phyloP scores from a whole-genome alignment of 345 rosid genomes.

The Ricinus communis region DNA sequence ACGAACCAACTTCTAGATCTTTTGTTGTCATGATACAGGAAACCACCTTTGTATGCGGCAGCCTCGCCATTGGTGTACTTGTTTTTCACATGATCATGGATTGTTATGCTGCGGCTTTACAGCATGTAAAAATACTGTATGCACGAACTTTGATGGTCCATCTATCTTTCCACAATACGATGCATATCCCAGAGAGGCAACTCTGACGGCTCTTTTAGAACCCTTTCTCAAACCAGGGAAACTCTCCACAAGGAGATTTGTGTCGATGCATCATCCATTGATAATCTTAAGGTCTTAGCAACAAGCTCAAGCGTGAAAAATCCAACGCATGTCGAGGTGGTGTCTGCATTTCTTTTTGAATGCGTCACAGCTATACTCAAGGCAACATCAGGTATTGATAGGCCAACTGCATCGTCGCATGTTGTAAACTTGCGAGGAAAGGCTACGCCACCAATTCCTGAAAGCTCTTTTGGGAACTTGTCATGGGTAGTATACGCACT shows the following conservation, averaged over 20 bases:
- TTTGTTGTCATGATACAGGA: neutral
- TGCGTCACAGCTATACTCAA: conserved; percentile 29
- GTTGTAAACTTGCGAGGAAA: conserved; percentile 35
- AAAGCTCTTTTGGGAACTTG: conserved; percentile 40
- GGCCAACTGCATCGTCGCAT: conserved; percentile 30
- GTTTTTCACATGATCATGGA: neutral
- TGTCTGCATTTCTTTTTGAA: conserved; percentile 46
- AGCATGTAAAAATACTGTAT: no score
- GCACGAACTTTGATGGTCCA: neutral
- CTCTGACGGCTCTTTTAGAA: neutral
- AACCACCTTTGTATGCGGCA: neutral
- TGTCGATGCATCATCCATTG: conserved; percentile 35
- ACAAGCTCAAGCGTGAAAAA: conserved; percentile 20
- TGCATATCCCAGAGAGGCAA: neutral
- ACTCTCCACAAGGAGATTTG: conserved; percentile 34
- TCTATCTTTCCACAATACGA: neutral
- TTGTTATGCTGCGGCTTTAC: neutral
- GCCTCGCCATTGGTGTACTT: neutral
- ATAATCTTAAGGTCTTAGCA: conserved; percentile 32
- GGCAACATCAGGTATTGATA: conserved; percentile 14
- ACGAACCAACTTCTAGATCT: neutral
- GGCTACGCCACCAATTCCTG: conserved; percentile 26
- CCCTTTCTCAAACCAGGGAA: conserved; percentile 1
- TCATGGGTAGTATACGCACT: conserved; percentile 14
- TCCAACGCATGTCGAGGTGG: conserved; percentile 46